Percentiles rank a stretch among this genome's conserved stretches.
These are phyloP conservation scores for Sophora flavescens DNA, from an alignment of 306 rosid genomes.

Conservation along the genomic window DNA sequence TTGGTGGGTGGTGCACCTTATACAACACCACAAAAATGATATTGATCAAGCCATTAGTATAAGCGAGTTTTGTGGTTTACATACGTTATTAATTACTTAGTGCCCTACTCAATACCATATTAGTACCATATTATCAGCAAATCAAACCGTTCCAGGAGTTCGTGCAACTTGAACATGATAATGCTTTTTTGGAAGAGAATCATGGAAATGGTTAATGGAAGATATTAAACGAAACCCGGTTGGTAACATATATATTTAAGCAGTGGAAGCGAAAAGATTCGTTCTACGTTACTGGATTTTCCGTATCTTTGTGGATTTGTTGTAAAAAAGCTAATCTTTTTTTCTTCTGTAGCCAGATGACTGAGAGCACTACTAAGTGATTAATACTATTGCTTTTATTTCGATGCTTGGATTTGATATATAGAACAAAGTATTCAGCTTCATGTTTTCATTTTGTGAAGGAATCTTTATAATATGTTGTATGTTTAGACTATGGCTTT, in stretches of 20 bases:
- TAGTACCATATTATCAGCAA: conserved; percentile 3
- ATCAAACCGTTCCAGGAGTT: conserved; percentile 27
- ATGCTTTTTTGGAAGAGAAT: conserved; percentile 50
- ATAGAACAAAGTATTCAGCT: conserved; percentile 46
- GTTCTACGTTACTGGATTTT: conserved; percentile 47
- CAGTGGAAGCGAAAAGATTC: conserved; percentile 42
- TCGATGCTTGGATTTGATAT: conserved; percentile 44
- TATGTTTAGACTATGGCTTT: conserved; percentile 26
- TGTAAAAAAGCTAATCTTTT: conserved; percentile 52
- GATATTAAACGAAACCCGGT: conserved; percentile 46
- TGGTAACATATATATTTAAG: conserved; percentile 52
- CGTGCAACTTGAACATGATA: conserved; percentile 22
- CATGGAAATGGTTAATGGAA: conserved; percentile 33
- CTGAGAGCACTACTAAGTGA: conserved; percentile 42
- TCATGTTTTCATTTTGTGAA: conserved; percentile 34
- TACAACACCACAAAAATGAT: too few relatives aligned
- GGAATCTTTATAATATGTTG: conserved; percentile 19
- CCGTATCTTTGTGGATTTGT: conserved; percentile 51
- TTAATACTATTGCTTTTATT: conserved; percentile 46
- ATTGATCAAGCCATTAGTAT: too few relatives aligned
- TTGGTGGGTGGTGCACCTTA: too few relatives aligned
- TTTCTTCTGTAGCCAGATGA: conserved; percentile 44
- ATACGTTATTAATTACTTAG: not conserved
- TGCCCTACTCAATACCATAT: conserved; percentile 6
- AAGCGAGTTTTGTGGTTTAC: not conserved